Conservation (phyloP, 495 filamentous ascomycete species). For the Aspergillus ellipticus region DNA sequence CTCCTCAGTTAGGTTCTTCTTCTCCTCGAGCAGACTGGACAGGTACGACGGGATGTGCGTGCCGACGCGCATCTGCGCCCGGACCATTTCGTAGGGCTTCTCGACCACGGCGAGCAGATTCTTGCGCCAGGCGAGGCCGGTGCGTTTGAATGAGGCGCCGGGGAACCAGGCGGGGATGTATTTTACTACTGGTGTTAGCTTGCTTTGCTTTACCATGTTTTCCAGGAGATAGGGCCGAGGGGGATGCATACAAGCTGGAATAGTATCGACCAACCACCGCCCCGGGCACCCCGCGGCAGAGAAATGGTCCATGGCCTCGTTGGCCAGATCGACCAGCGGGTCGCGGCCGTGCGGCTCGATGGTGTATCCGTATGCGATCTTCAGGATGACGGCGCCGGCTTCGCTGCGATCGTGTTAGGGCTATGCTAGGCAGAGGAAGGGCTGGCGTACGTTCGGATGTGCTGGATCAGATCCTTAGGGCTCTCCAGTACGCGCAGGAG, state of each 20-base stretch:
- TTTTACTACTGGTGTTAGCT: conserved; percentile 22
- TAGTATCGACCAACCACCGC: conserved; percentile 43
- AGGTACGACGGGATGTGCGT: conserved; percentile 33
- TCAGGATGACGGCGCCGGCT: conserved; percentile 44
- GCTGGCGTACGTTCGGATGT: conserved; percentile 39
- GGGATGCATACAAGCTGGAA: conserved; percentile 21
- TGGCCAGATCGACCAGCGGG: conserved; percentile 39
- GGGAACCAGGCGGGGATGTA: conserved; percentile 46
- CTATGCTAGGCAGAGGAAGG: no score
- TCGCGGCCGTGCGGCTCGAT: conserved; percentile 38
- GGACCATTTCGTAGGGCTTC: conserved; percentile 38
- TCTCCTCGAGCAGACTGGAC: conserved; percentile 26
- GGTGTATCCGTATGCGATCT: conserved; percentile 50
- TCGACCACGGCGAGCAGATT: conserved; percentile 22
- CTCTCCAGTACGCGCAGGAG: conserved; percentile 38
- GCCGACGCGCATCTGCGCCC: conserved; percentile 32
- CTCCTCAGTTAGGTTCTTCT: conserved; percentile 13
- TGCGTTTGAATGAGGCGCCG: conserved; percentile 40
- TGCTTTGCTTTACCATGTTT: not conserved
- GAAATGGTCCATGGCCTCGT: conserved; percentile 42
- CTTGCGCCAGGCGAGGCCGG: conserved; percentile 29
- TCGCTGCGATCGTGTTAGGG: no score
- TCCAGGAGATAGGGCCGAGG: not conserved
- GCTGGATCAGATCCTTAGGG: conserved; percentile 30
- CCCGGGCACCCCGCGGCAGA: conserved; percentile 38